Percentiles rank a stretch among this genome's conserved stretches.
Conservation (phyloP, 768 basidiomycete species). For the Leccinum pellstonianum region DNA sequence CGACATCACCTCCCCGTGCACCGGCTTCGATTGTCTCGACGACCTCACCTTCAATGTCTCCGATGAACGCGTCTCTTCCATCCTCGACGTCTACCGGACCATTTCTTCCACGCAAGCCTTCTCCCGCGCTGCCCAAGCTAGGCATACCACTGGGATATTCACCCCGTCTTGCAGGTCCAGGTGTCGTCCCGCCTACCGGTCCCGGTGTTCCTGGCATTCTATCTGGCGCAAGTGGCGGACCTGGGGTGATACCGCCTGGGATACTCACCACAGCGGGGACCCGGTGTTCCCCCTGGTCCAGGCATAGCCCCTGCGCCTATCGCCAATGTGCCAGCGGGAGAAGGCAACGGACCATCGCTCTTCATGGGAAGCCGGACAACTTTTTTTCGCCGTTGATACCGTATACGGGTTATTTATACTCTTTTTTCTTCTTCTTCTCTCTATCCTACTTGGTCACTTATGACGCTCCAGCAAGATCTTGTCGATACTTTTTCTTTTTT, state of each 20-base stretch:
- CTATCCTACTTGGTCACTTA: not conserved
- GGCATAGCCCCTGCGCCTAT: slow-evolving; percentile 26
- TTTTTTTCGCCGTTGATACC: slow-evolving; percentile 22
- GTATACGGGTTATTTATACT: slow-evolving; percentile 6
- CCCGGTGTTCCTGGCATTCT: not conserved
- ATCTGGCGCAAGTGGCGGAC: not conserved
- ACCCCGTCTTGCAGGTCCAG: slow-evolving; percentile 30
- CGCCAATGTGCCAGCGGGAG: slow-evolving; percentile 9
- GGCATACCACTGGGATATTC: slow-evolving; percentile 29
- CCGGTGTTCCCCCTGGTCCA: slow-evolving; percentile 29
- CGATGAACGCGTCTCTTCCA: slow-evolving; percentile 15
- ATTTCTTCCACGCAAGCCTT: slow-evolving; percentile 27
- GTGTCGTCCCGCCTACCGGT: not conserved
- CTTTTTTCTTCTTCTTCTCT: not conserved
- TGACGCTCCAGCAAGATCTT: not conserved
- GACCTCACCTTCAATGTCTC: slow-evolving; percentile 20
- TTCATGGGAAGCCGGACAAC: slow-evolving; percentile 4
- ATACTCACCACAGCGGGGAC: slow-evolving; percentile 29
- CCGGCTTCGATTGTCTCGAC: slow-evolving; percentile 1
- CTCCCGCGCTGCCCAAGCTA: slow-evolving; percentile 29
- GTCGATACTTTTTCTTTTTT: not conserved
- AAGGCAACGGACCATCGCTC: slow-evolving; percentile 7
- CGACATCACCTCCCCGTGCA: not conserved
- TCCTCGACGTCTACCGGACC: slow-evolving; percentile 16
- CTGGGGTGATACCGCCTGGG: slow-evolving; percentile 17